Evolutionary conservation across 192 early-diverging fungal genomes (phyloP).

Genomic region (Backusella liffmaniae): DNA sequence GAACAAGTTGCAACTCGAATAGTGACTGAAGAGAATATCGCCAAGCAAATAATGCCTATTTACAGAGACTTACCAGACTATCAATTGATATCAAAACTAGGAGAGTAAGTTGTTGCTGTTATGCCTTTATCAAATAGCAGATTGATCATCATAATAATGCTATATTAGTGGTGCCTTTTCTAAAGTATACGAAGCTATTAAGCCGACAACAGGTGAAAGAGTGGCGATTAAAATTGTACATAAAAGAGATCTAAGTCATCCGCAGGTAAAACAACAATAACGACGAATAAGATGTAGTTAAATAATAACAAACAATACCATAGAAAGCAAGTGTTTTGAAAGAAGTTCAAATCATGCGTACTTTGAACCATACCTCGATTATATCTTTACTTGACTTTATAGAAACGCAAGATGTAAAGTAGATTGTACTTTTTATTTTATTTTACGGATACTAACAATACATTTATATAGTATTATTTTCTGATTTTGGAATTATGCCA

Average conservation of each 20-base stretch:
- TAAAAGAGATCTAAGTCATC: slow-evolving; percentile 70
- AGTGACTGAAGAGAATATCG: slow-evolving; percentile 18
- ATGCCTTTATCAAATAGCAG: background rate
- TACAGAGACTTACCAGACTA: slow-evolving; percentile 61
- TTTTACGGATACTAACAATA: background rate
- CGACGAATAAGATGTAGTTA: background rate
- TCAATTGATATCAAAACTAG: slow-evolving; percentile 58
- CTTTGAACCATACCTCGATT: slow-evolving; percentile 73
- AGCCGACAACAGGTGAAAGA: slow-evolving; percentile 52
- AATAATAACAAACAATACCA: background rate
- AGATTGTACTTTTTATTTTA: background rate
- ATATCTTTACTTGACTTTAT: slow-evolving; percentile 72
- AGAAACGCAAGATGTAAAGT: slow-evolving; percentile 58
- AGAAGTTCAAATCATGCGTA: slow-evolving; percentile 85
- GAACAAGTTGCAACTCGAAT: background rate
- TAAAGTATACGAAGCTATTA: slow-evolving; percentile 74
- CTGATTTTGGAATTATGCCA: slow-evolving; percentile 78
- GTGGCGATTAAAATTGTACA: slow-evolving; percentile 88
- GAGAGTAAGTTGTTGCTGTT: slow-evolving; percentile 58
- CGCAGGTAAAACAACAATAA: slow-evolving; percentile 51
- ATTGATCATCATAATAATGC: background rate
- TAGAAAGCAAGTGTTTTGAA: slow-evolving; percentile 81
- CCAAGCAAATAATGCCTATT: slow-evolving; percentile 26
- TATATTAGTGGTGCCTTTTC: slow-evolving; percentile 78
- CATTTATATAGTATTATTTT: slow-evolving; percentile 57